Evolutionary conservation across 441 rosid genomes (phyloP), one percentile per base, ranked within the genome.

Genomic region (Isatis lusitanica): DNA sequence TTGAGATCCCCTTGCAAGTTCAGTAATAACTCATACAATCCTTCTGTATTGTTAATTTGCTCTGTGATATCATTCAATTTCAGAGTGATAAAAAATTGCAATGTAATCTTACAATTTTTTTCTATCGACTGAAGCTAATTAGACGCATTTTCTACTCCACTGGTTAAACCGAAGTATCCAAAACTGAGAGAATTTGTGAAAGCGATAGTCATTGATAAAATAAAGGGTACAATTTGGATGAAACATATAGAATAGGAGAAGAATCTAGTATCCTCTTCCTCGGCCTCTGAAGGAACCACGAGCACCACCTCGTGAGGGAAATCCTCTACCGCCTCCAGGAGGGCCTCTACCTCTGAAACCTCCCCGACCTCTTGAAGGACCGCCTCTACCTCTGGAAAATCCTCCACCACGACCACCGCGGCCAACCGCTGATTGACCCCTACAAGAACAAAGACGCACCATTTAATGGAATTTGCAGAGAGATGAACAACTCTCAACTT

Each of bases 241-340:
- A 51, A 24, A 6, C 17, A 31, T 3, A 62, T n/a, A 21, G 66
- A 75, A 50, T 21, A 61, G 64, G 40, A 68, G 58, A 52, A 68
- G 68, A 67, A 68, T 83, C 17, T 30, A 56, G 61, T n/a, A 87
- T 74, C 94, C 85, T 63, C 97, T 91, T 63, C 98, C 96, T 78
- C 97, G 78, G 61, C 97, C 96, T 88, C 97, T 85, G 74, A 88
- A 91, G 76, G 85, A 83, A 58, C 97, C 90, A 35, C 94, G 87
- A 30, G 87, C 87, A 33, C 90, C 80, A 33, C 97, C 88, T 58
- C 94, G 66, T 10, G 85, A 67, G 51, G 84, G 81, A 53, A 85
- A 85, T 33, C 91, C 87, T 55, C 93, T 70, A 38, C 80, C 79
- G 5, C 95, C 77, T 35, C 92, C 73, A 15, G 83, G 76, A 15